Base-by-base conservation (phyloP, 805 yeast species). In the Lipomyces oligophaga region DNA sequence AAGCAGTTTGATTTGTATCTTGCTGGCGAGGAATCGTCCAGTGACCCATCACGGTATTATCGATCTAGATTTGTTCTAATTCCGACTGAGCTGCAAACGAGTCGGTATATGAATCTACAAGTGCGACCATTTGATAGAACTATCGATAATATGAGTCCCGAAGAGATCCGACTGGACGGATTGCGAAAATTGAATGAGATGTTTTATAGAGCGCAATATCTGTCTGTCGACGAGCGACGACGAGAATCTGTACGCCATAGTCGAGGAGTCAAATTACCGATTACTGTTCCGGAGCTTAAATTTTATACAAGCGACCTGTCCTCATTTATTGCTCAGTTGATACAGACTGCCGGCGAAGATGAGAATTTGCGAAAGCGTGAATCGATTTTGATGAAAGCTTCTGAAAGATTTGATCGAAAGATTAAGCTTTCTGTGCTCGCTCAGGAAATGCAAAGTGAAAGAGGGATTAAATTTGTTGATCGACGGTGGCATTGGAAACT, bases 151-250 rank as follows among this genome's bases (percentile, higher is more conserved):
- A 68, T 89, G 41, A 76, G 79, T 0, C 80, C 83, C 2, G 98
- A 90, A 61, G 97, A 90, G 64, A 76, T 84, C n/a, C 69, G 95
- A 45, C 75, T 90, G n/a, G 97, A 90, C 63, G 98, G 97, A 0
- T 68, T 90, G 18, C 70, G 90, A 36, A 78, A 80, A 37, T 67
- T 66, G 51, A 81, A 82, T 47, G 71, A 78, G 1, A 65, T 77
- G 24, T 75, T 88, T 11, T 81, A 82, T 54, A 74, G 80, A 52
- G 76, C 81, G 1, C 69, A 74, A 37, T 75, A 75, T 55, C 67
- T 67, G 40, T 65, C 79, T 0, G 63, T 64, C 4, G 72, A 70
- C 35, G 77, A 75, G 32, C 30, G 40, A 24, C 38, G 38, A 19
- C 49, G 54, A 18, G 49, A 48, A 28, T n/a, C n/a, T n/a, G n/a